A percentile compares a stretch with the other conserved stretches of the same genome.
phyloP scores from a whole-genome alignment of 257 asterid species.

The Voacanga thouarsii region DNA sequence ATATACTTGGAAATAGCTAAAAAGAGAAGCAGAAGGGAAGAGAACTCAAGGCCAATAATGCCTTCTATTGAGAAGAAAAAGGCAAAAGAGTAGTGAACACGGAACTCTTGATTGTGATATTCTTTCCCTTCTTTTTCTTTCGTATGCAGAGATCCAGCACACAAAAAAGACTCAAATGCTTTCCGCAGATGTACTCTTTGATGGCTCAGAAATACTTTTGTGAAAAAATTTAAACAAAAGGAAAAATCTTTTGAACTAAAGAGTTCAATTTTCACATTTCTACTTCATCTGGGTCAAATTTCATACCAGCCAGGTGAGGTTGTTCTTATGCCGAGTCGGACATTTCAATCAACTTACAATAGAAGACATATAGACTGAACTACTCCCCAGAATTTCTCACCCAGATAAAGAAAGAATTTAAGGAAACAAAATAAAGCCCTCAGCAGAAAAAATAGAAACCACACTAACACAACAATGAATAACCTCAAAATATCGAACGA shows the following conservation, averaged over 20 bases:
- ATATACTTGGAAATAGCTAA: conserved; percentile 18
- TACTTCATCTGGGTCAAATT: background rate
- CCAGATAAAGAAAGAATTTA: background rate
- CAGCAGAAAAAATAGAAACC: background rate
- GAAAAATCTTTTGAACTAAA: background rate
- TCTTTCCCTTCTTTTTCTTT: conserved; percentile 30
- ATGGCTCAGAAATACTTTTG: conserved; percentile 9
- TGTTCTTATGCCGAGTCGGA: background rate
- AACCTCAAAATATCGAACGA: background rate
- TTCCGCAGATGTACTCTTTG: conserved; percentile 32
- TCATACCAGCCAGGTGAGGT: background rate
- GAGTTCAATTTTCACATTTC: background rate
- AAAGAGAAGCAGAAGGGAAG: conserved; percentile 28
- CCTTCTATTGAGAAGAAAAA: conserved; percentile 28
- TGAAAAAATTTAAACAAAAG: background rate
- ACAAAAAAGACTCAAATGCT: conserved; percentile 33
- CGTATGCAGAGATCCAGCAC: conserved; percentile 31
- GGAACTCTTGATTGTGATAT: conserved; percentile 53
- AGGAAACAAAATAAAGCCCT: background rate
- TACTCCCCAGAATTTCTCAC: background rate
- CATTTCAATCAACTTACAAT: background rate
- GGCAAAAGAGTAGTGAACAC: conserved; percentile 38
- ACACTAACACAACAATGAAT: background rate
- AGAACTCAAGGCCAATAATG: conserved; percentile 28
- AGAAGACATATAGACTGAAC: conserved; percentile 2